phyloP scores from a whole-genome alignment of 306 rosid genomes.

The Fragaria vesca region DNA sequence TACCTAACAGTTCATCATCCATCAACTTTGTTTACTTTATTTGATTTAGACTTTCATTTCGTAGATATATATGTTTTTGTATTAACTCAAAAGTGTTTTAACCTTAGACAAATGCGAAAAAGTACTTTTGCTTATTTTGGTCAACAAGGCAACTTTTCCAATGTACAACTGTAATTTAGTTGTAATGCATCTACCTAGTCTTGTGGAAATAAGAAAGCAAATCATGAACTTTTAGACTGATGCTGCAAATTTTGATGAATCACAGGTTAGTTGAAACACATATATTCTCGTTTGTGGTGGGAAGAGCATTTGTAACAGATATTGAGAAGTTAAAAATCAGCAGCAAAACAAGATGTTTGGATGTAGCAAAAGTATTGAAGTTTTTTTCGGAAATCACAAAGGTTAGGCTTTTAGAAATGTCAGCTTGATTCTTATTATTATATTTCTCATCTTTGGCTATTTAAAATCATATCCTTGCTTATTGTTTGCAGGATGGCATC shows the following conservation, averaged over 20 bases:
- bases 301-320: slow-evolving; percentile 99
- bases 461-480: slow-evolving; percentile 19
- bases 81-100: background rate
- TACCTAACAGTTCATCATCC: background rate
- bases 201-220: background rate
- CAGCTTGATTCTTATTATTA: slow-evolving; percentile 19
- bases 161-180: background rate
- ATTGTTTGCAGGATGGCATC: slow-evolving; percentile 72
- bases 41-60: background rate
- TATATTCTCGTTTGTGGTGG: slow-evolving; percentile 97
- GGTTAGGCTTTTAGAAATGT: slow-evolving; percentile 50
- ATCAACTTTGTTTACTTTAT: background rate
- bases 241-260: slow-evolving; percentile 34
- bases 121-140: slow-evolving; percentile 11
- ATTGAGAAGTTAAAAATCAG: slow-evolving; percentile 83
- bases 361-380: slow-evolving; percentile 63
- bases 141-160: background rate
- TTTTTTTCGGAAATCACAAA: slow-evolving; percentile 77
- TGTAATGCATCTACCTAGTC: background rate
- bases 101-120: background rate
- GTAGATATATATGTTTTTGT: background rate
- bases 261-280: slow-evolving; percentile 98
- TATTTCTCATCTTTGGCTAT: slow-evolving; percentile 15
- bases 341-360: slow-evolving; percentile 81
- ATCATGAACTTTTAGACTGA: slow-evolving; percentile 22